phyloP scores from a whole-genome alignment of 192 early-diverging fungal species.

The Kappamyces sp. region DNA sequence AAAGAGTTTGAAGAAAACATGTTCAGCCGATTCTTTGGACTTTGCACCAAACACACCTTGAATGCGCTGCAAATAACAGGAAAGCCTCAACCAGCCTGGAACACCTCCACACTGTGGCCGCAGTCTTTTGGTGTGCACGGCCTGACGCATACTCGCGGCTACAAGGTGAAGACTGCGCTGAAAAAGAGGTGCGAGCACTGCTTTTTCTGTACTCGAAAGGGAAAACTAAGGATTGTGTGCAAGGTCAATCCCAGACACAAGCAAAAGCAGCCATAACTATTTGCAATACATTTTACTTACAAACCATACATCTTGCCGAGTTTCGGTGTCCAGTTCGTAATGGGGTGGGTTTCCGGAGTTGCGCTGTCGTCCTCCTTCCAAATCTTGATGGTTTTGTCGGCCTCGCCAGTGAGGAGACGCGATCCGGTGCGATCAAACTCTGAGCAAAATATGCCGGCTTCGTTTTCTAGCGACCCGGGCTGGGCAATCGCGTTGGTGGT shows the following conservation, averaged over 20 bases:
- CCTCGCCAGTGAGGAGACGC: constrained; percentile 95
- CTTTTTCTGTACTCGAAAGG: constrained; percentile 76
- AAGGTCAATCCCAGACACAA: constrained; percentile 91
- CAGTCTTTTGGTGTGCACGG: too few species aligned
- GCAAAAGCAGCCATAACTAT: constrained; percentile 76
- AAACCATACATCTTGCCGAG: constrained; percentile 16
- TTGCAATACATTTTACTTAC: constrained; percentile 14
- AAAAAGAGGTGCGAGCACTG: constrained; percentile 88
- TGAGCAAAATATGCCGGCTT: constrained; percentile 91
- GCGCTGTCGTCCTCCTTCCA: constrained; percentile 86
- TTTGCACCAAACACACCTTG: too few species aligned
- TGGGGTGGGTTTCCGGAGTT: constrained; percentile 44
- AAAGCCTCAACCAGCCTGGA: too few species aligned
- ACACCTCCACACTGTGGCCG: too few species aligned
- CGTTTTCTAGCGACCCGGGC: constrained; percentile 91
- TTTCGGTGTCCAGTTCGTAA: constrained; percentile 20
- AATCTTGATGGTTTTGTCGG: constrained; percentile 99
- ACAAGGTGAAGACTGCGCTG: constrained; percentile 84
- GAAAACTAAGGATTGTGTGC: constrained; percentile 82
- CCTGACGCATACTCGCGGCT: constrained; percentile 19
- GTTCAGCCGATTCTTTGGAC: too few species aligned
- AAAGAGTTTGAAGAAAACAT: too few species aligned
- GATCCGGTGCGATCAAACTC: constrained; percentile 93
- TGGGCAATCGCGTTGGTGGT: constrained; percentile 78
- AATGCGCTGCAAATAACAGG: too few species aligned